Evolutionary conservation across 768 basidiomycete genomes (phyloP).

Genomic region (Rhizopogon vinicolor): DNA sequence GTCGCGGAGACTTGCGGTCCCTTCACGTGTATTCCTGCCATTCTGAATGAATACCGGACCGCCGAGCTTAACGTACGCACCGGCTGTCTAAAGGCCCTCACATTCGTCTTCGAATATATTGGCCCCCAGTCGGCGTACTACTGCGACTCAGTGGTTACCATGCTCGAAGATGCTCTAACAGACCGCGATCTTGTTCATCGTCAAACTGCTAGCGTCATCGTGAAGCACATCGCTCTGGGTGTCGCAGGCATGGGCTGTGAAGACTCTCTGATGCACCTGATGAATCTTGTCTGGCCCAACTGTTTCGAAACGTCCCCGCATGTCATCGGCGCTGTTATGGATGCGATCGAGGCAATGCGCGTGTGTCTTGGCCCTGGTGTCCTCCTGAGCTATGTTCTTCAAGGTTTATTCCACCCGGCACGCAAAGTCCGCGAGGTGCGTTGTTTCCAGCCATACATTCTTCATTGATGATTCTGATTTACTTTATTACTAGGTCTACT

Average conservation of each 20-base stretch:
- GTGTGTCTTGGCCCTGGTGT: slow-evolving; percentile 94
- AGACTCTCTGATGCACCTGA: slow-evolving; percentile 94
- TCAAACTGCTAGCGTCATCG: slow-evolving; percentile 96
- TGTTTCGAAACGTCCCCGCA: slow-evolving; percentile 98
- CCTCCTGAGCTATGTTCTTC: slow-evolving; percentile 85
- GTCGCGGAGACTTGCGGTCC: slow-evolving; percentile 94
- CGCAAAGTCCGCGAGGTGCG: slow-evolving; percentile 92
- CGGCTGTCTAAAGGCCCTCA: slow-evolving; percentile 96
- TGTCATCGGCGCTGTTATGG: slow-evolving; percentile 97
- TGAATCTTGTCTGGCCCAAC: slow-evolving; percentile 99
- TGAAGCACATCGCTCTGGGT: slow-evolving; percentile 95
- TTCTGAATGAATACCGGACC: slow-evolving; percentile 97
- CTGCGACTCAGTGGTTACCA: slow-evolving; percentile 93
- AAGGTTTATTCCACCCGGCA: slow-evolving; percentile 96
- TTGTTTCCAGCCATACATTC: neutral
- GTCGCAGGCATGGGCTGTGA: slow-evolving; percentile 97
- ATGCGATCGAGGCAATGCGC: slow-evolving; percentile 96
- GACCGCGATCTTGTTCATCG: slow-evolving; percentile 98
- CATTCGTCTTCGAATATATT: slow-evolving; percentile 99
- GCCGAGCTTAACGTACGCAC: slow-evolving; percentile 98
- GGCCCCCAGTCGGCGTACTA: slow-evolving; percentile 97
- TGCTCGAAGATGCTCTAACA: slow-evolving; percentile 97
- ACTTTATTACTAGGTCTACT: slow-evolving; percentile 55
- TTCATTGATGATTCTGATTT: slow-evolving; percentile 1
- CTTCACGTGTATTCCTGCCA: slow-evolving; percentile 99